Percentiles rank a stretch among this genome's conserved stretches.
Conservation (phyloP, 2,329 filamentous ascomycete genomes). For the Stromatinia cepivora region DNA sequence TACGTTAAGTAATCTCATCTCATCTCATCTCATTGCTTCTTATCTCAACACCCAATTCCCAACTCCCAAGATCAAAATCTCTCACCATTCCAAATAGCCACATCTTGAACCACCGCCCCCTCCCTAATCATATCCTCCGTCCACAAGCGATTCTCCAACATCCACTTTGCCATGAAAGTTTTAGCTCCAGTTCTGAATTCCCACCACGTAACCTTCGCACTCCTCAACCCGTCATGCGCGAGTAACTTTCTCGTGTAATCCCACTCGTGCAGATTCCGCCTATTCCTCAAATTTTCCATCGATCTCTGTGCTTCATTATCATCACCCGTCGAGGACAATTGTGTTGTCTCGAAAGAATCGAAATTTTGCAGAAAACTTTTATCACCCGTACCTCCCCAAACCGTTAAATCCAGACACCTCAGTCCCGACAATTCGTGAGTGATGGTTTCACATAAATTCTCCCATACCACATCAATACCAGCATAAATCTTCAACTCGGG, state of each 20-base stretch:
- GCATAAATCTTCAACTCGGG: not conserved
- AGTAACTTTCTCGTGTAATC: slow-evolving; percentile 31
- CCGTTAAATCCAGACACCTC: slow-evolving; percentile 33
- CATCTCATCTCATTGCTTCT: not conserved
- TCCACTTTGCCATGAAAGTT: slow-evolving; percentile 32
- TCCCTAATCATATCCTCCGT: slow-evolving; percentile 35
- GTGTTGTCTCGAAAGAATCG: not conserved
- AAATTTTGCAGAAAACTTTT: not conserved
- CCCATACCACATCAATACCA: slow-evolving; percentile 29
- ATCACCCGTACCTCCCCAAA: slow-evolving; percentile 29
- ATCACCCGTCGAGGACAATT: not conserved
- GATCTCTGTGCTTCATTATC: not conserved
- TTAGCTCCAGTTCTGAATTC: slow-evolving; percentile 29
- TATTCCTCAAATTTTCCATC: not conserved
- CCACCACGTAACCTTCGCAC: slow-evolving; percentile 35
- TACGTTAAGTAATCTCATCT: not conserved
- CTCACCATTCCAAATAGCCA: slow-evolving; percentile 21
- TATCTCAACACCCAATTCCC: not conserved
- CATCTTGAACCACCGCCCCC: slow-evolving; percentile 28
- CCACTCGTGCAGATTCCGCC: slow-evolving; percentile 32
- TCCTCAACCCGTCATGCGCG: slow-evolving; percentile 24
- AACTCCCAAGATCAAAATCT: not conserved
- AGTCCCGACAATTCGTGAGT: slow-evolving; percentile 4
- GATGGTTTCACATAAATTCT: slow-evolving; percentile 25
- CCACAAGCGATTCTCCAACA: slow-evolving; percentile 33